Base-by-base conservation (phyloP, 1,139 yeast species). In the Lodderomyces jiufengensis region DNA sequence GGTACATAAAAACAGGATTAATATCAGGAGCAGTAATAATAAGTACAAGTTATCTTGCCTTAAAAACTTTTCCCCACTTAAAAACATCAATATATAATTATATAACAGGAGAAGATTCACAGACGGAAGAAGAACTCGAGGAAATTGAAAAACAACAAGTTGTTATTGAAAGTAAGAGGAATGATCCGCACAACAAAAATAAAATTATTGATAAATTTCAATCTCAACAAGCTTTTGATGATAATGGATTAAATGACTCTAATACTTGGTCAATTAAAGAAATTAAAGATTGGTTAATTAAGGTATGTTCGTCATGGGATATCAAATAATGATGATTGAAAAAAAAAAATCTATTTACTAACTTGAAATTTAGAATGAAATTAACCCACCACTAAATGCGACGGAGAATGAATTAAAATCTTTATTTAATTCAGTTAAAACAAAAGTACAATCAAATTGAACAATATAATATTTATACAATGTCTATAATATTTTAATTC, bases 51-150 rank as follows among this genome's bases (percentile, higher is more conserved):
- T 61, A 63, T 31, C 43, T 78, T 13, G 44, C 74, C 5, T 59
- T 75, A 43, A 67, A 65, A 42, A 76, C 81, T 1, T 76, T 63
- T 45, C 81, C 82, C 13, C 82, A 76, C 46, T 55, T 75, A 32
- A 64, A 55, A 38, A 48, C 55, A 8, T 47, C 57, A 5, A 23
- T 66, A 11, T 52, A 44, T 39, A 46, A 52, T 25, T 57, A 46
- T 39, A 24, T 65, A 4, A 45, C 50, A 5, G 61, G 64, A 5
- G 42, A 45, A 13, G 40, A 41, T 10, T 48, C 44, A 10, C 47
- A 33, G 2, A 46, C 51, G 21, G 46, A 38, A 33, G 31, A 46
- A 24, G 51, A 52, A 23, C 49, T 48, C 23, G 59, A 57, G n/a
- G 49, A 55, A 14, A 36, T 37, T 16, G 29, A 32, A 8, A 33